Base-by-base conservation (phyloP, 1,139 yeast genomes). In the Lodderomyces pseudojiufengensis region DNA sequence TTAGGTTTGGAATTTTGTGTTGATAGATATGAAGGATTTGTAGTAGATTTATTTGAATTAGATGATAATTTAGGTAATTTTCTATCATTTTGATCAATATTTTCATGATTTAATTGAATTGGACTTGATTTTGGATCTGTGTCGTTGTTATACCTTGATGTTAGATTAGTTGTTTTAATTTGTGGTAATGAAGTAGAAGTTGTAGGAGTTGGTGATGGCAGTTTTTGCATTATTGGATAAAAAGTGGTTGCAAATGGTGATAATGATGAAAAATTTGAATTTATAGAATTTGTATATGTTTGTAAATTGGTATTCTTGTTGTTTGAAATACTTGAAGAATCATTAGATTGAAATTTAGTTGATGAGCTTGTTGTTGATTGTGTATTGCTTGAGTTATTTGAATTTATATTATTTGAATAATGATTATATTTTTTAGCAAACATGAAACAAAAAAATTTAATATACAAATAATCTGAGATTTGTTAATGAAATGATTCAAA, bases 191-290 rank as follows among this genome's bases (percentile, higher is more conserved):
- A 11, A 7, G 28, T 4, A 26, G 20, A 18, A 5, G 20, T 18
- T 18, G 20, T 13, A 16, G 23, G 14, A 13, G 9, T 8, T 3
- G 14, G 30, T 5, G 24, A 18, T 18, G 29, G 29, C 21, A 9
- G 23, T 11, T 5, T 28, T 21, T 21, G 33, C 24, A 27, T 12
- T 24, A 32, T 32, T 22, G 27, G 27, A 25, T 25, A n/a, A 25
- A 11, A 25, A 25, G 27, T 25, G 14, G 15, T 25, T 25, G 15
- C 9, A 11, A 18, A 18, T 5, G 20, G 7, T 18, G 20, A 18
- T n/a, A n/a, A n/a, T n/a, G n/a, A n/a, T n/a, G n/a, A n/a, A n/a
- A n/a, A n/a, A n/a, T n/a, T n/a, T n/a, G 7, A 18, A 5, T 18
- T 18, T 18, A 18, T 18, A 5, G 20, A 7, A 5, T 18, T 18